phyloP scores from a whole-genome alignment of 106 monocot genomes.

The Triglochin maritima region DNA sequence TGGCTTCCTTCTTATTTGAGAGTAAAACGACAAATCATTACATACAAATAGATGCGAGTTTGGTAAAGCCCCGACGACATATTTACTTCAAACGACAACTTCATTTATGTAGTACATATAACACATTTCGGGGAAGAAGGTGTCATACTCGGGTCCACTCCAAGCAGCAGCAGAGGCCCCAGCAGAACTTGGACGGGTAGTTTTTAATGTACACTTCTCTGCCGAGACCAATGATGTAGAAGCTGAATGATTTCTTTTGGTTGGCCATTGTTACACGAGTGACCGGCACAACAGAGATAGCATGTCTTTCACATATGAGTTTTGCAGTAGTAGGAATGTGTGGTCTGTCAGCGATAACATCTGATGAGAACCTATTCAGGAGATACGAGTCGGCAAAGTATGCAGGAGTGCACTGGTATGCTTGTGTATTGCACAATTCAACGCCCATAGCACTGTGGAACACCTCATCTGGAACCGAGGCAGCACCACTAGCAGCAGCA shows the following conservation, averaged over 20 bases:
- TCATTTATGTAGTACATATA: too few species aligned
- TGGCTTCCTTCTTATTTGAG: too few species aligned
- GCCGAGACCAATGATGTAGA: slow-evolving; percentile 69
- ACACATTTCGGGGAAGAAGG: too few species aligned
- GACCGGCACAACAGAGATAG: slow-evolving; percentile 76
- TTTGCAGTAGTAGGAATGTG: slow-evolving; percentile 54
- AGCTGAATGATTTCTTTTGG: slow-evolving; percentile 52
- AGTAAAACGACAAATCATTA: too few species aligned
- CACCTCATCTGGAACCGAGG: slow-evolving; percentile 91
- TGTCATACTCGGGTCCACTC: slow-evolving; percentile 42
- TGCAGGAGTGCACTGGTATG: slow-evolving; percentile 87
- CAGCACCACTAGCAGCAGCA: slow-evolving; percentile 66
- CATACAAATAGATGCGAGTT: too few species aligned
- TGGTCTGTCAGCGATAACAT: slow-evolving; percentile 57
- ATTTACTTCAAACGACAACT: too few species aligned
- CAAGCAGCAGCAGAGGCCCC: slow-evolving; percentile 89
- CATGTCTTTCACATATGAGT: slow-evolving; percentile 81
- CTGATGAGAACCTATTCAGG: slow-evolving; percentile 88
- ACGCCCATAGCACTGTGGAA: slow-evolving; percentile 77
- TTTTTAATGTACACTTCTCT: slow-evolving; percentile 70
- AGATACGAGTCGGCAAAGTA: slow-evolving; percentile 83
- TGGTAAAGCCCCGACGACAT: too few species aligned
- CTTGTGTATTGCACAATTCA: slow-evolving; percentile 88
- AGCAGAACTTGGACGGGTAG: slow-evolving; percentile 69
- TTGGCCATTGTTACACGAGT: slow-evolving; percentile 84